Evolutionary conservation across 768 basidiomycete species (phyloP).

Genomic region (Boletus subparvulus): DNA sequence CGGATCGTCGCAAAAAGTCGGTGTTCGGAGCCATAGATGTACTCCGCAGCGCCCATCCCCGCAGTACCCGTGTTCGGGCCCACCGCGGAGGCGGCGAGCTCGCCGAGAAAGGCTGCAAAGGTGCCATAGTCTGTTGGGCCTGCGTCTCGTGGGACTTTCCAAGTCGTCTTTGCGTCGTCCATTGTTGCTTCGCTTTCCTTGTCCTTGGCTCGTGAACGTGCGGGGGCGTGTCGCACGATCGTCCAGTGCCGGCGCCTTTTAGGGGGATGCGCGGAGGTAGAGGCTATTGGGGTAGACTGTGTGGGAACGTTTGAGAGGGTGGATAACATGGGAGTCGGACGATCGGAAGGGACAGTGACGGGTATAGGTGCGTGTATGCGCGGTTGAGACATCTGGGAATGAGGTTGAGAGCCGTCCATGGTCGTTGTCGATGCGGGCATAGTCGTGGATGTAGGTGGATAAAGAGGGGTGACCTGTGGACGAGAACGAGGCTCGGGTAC

Average conservation of each 20-base stretch:
- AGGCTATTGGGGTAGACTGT: neutral
- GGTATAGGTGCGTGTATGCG: constrained; percentile 28
- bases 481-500: constrained; percentile 57
- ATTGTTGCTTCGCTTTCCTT: constrained; percentile 44
- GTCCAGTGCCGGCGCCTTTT: constrained; percentile 59
- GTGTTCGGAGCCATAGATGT: constrained; percentile 15
- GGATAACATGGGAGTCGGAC: constrained; percentile 15
- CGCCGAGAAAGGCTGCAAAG: constrained; percentile 52
- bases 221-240: constrained; percentile 49
- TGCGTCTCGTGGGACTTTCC: constrained; percentile 52
- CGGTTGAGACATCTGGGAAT: neutral
- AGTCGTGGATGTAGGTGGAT: constrained; percentile 40
- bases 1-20: constrained; percentile 37
- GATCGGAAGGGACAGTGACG: constrained; percentile 26
- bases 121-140: constrained; percentile 62
- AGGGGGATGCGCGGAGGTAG: constrained; percentile 2
- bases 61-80: constrained; percentile 20
- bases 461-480: constrained; percentile 59
- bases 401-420: constrained; percentile 1
- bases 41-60: constrained; percentile 1
- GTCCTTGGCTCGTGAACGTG: constrained; percentile 50
- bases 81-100: constrained; percentile 34
- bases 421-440: constrained; percentile 1
- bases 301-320: constrained; percentile 7
- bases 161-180: constrained; percentile 38